Percentiles rank a stretch among this genome's conserved stretches.
Conservation (phyloP, 2,329 filamentous ascomycete species). For the Calonectria pseudoturangicola region DNA sequence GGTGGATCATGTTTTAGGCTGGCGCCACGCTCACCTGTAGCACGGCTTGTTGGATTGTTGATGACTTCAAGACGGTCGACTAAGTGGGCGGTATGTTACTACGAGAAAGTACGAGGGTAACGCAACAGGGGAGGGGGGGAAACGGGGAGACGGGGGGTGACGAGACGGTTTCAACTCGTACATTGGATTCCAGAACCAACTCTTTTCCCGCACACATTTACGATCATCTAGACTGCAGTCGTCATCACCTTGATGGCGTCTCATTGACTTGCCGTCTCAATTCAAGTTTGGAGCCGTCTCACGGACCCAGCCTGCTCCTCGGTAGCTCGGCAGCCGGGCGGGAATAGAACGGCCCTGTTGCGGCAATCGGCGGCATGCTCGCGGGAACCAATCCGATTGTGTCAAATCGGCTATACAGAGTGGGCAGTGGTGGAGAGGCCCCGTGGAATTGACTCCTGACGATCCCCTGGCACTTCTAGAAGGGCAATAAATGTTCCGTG, state of each 20-base stretch:
- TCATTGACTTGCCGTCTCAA: neutral
- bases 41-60: neutral
- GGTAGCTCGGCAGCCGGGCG: constrained; percentile 19
- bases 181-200: too few species aligned
- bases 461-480: constrained; percentile 3
- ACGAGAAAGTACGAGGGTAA: too few species aligned
- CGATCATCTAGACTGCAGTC: neutral
- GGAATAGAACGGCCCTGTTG: neutral
- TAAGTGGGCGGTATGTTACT: neutral
- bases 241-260: neutral
- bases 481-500: neutral
- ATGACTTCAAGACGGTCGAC: neutral
- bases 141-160: neutral
- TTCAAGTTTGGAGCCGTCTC: neutral
- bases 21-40: neutral
- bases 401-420: neutral
- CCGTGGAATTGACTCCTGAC: neutral
- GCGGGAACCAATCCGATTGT: constrained; percentile 1
- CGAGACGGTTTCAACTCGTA: too few species aligned
- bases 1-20: neutral
- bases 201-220: too few species aligned
- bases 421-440: neutral
- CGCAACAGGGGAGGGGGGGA: neutral
- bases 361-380: neutral
- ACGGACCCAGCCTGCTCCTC: neutral